Base-by-base conservation (phyloP, 169 alveolate genomes). In the Plasmodium coatneyi region DNA sequence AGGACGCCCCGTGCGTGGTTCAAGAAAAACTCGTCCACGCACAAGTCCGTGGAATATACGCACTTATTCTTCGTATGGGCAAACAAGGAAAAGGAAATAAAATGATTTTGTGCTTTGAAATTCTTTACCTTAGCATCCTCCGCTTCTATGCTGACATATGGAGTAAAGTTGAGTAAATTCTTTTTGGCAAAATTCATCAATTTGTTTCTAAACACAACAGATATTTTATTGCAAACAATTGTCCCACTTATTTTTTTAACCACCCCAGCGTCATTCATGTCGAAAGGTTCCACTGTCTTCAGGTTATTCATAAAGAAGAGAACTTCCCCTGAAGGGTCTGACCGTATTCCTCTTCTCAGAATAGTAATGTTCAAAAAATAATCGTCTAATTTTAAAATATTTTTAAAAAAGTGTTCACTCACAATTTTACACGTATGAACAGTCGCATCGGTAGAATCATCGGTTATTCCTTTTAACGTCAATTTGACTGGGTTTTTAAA, bases 401-500 rank as follows among this genome's bases (percentile, higher is more conserved):
- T 82, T 91, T 91, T 91, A 82, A 91, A 91, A 81, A 91, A 91
- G 41, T 91, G 70, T 43, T 91, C 95, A 74, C 92, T 70, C 39
- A 91, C 71, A 16, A 78, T 70, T 91, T 91, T 91, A 22, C 82
- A 91, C 16, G 95, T 91, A 91, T 91, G 74, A 28, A 91, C 92
- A 32, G 80, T 81, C 5, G 71, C 30, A 91, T 91, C 95, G 22
- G 80, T 81, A 19, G 36, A 22, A 81, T 91, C 95, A 71, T 91
- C 95, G 32, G 95, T 91, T 71, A 91, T 91, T 5, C 95, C 95
- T 91, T 81, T 91, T 91, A 91, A 56, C 71, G 39, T 71, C 74
- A 91, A 80, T 80, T 91, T 80, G 34, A 91, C 84, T 14, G 95
- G 95, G 30, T 91, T 76, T 81, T 91, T 91, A 91, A 91, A 91